Conservation (phyloP, 2,329 filamentous ascomycete species). For the Apiospora sp. region DNA sequence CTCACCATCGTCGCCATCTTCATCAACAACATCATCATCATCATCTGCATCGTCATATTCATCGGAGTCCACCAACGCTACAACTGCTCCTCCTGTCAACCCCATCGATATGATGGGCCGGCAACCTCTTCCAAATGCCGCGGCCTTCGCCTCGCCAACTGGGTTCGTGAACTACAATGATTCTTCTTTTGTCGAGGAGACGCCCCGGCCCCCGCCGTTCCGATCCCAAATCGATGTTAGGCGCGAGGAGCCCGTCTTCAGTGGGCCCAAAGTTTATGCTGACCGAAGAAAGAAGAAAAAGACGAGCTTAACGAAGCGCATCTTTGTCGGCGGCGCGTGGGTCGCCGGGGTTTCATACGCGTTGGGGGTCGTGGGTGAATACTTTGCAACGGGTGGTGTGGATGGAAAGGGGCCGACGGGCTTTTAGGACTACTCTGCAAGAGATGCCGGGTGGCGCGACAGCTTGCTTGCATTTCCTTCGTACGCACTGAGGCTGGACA, state of each 20-base stretch:
- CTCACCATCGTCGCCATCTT: constrained; percentile 23
- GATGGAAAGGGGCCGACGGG: constrained; percentile 50
- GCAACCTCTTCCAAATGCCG: constrained; percentile 52
- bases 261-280: constrained; percentile 44
- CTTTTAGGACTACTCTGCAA: constrained; percentile 33
- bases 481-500: background rate
- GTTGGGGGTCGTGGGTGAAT: constrained; percentile 65
- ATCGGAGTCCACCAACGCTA: constrained; percentile 12
- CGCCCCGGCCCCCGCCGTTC: constrained; percentile 44
- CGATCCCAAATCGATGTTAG: constrained; percentile 53
- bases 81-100: constrained; percentile 51
- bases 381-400: constrained; percentile 57
- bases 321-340: constrained; percentile 62
- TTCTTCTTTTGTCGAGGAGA: constrained; percentile 20
- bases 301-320: constrained; percentile 53
- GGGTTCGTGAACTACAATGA: constrained; percentile 70
- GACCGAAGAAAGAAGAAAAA: constrained; percentile 44
- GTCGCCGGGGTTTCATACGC: constrained; percentile 65
- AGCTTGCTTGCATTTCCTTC: background rate
- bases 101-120: constrained; percentile 65
- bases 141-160: constrained; percentile 69
- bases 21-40: constrained; percentile 9
- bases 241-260: constrained; percentile 57
- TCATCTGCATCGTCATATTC: constrained; percentile 23
- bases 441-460: background rate